Evolutionary conservation across 169 alveolate genomes (phyloP).

Genomic region (Eimeria mitis): DNA sequence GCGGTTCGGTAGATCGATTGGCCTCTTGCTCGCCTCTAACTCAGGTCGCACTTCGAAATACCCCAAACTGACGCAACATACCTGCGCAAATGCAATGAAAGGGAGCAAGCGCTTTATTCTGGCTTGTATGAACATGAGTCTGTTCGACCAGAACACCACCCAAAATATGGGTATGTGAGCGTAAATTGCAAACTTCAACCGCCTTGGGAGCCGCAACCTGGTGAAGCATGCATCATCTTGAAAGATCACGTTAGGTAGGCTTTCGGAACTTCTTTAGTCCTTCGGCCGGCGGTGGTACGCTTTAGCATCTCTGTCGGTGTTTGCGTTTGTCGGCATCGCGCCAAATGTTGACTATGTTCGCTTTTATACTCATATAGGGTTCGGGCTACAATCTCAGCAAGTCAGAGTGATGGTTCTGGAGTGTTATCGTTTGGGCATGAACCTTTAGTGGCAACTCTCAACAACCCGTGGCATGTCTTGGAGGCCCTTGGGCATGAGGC

Average conservation of each 20-base stretch:
- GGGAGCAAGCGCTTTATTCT: constrained; percentile 50
- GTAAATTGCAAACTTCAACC: constrained; percentile 37
- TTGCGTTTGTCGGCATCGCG: not conserved
- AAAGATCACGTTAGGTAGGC: constrained; percentile 78
- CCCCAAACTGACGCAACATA: constrained; percentile 57
- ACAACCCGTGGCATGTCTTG: constrained; percentile 75
- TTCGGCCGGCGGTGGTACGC: not conserved
- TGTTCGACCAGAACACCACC: constrained; percentile 79
- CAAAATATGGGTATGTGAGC: constrained; percentile 55
- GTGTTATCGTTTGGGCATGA: constrained; percentile 33
- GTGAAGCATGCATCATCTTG: constrained; percentile 69
- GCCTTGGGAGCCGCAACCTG: constrained; percentile 42
- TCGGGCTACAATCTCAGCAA: constrained; percentile 52
- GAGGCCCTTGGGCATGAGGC: constrained; percentile 47
- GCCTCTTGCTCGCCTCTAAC: not conserved
- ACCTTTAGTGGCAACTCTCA: constrained; percentile 69
- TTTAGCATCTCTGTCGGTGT: not conserved
- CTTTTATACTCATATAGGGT: constrained; percentile 37
- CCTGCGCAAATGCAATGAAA: constrained; percentile 58
- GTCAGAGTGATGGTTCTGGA: not conserved
- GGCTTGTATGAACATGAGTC: constrained; percentile 76
- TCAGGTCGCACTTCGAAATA: constrained; percentile 66
- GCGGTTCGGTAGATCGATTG: not conserved
- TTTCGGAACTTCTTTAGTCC: not conserved
- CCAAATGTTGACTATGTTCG: not conserved